phyloP scores from a whole-genome alignment of 495 filamentous ascomycete species.

The Penicilliopsis zonata region DNA sequence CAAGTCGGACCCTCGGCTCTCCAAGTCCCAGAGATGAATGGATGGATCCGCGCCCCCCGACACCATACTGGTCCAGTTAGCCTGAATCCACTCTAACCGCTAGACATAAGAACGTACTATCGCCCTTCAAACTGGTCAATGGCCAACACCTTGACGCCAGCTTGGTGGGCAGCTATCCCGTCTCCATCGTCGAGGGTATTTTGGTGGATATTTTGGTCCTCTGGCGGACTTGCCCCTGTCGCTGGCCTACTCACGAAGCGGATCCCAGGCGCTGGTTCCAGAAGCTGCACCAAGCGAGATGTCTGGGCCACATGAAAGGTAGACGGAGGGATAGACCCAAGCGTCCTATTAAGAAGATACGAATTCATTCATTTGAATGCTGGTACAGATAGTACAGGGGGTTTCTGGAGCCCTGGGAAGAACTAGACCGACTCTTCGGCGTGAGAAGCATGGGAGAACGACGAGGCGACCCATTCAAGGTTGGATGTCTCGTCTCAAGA shows the following conservation, averaged over 20 bases:
- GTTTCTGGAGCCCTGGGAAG: no score
- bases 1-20: constrained; percentile 31
- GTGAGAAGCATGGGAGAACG: no score
- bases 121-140: constrained; percentile 68
- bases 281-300: constrained; percentile 42
- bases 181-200: constrained; percentile 11
- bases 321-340: constrained; percentile 48
- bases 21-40: constrained; percentile 76
- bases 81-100: background rate
- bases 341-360: constrained; percentile 58
- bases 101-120: constrained; percentile 50
- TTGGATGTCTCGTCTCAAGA: no score
- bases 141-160: constrained; percentile 63
- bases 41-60: constrained; percentile 74
- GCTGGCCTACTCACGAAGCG: constrained; percentile 48
- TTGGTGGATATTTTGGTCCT: constrained; percentile 6
- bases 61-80: constrained; percentile 45
- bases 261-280: constrained; percentile 51
- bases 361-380: constrained; percentile 76
- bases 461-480: no score
- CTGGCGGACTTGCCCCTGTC: constrained; percentile 5
- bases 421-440: no score
- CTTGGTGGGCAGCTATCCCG: constrained; percentile 49
- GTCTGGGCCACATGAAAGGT: constrained; percentile 52
- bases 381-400: constrained; percentile 1